Evolutionary conservation across 2,329 filamentous ascomycete species (phyloP).

Genomic region (Cladosporium sp.): DNA sequence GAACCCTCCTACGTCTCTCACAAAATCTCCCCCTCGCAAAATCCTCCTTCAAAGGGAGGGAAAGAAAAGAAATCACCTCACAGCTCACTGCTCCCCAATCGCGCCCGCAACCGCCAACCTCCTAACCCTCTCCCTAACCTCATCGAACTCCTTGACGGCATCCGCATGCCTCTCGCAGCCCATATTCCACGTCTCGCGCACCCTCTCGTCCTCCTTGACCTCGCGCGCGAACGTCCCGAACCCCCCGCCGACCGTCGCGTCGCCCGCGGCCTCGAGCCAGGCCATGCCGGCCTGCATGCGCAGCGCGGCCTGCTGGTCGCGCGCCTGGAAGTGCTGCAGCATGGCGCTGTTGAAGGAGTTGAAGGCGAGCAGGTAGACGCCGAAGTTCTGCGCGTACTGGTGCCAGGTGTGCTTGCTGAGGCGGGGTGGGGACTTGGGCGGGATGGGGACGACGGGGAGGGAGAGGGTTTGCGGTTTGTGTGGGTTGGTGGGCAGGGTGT

Average conservation of each 20-base stretch:
- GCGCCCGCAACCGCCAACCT: slow-evolving; percentile 15
- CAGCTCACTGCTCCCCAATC: slow-evolving; percentile 17
- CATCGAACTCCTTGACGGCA: slow-evolving; percentile 54
- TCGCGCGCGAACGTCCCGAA: slow-evolving; percentile 54
- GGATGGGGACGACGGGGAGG: slow-evolving; percentile 45
- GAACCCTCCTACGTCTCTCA: background rate
- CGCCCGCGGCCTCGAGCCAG: slow-evolving; percentile 50
- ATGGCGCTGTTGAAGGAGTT: slow-evolving; percentile 50
- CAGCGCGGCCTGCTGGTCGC: slow-evolving; percentile 37
- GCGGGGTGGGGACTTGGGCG: slow-evolving; percentile 33
- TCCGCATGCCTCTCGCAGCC: slow-evolving; percentile 56
- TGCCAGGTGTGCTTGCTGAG: slow-evolving; percentile 45
- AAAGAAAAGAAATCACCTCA: background rate
- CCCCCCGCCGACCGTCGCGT: slow-evolving; percentile 35
- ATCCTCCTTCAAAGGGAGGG: background rate
- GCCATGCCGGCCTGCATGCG: slow-evolving; percentile 35
- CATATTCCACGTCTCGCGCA: slow-evolving; percentile 55
- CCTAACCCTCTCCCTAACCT: slow-evolving; percentile 38
- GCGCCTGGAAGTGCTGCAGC: slow-evolving; percentile 49
- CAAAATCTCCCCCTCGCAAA: background rate
- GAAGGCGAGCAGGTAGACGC: slow-evolving; percentile 51
- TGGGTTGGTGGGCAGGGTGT: slow-evolving; percentile 35
- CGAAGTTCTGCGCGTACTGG: slow-evolving; percentile 48
- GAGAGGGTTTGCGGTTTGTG: slow-evolving; percentile 44
- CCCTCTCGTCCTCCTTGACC: slow-evolving; percentile 58